Evolutionary conservation across 129 eudicot species (phyloP).

Genomic region (Tagetes patula): DNA sequence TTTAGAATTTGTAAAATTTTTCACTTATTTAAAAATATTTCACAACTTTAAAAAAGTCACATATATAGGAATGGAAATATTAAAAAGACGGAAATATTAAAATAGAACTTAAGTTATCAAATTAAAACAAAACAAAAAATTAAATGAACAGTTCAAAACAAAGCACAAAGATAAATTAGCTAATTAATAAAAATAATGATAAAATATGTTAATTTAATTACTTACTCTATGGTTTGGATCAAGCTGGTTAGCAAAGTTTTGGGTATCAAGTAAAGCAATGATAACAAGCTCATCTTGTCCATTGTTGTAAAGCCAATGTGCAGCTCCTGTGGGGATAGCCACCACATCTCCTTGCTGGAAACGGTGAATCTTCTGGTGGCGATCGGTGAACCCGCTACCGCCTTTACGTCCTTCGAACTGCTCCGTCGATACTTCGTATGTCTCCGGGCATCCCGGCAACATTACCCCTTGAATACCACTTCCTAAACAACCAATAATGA

Average conservation of each 20-base stretch:
- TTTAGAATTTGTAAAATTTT: too few relatives aligned
- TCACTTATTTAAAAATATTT: too few relatives aligned
- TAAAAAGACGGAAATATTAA: too few relatives aligned
- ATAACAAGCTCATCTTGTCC: conserved; percentile 31
- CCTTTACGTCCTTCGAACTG: conserved; percentile 23
- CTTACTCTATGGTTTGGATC: conserved; percentile 36
- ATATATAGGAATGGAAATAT: too few relatives aligned
- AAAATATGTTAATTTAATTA: neutral
- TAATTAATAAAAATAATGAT: neutral
- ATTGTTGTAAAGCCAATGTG: conserved; percentile 42
- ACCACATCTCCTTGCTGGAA: conserved; percentile 38
- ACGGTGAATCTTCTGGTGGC: conserved; percentile 39
- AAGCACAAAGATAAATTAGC: too few relatives aligned
- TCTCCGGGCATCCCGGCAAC: conserved; percentile 71
- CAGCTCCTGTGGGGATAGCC: conserved; percentile 44
- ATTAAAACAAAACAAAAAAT: too few relatives aligned
- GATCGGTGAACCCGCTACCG: conserved; percentile 23
- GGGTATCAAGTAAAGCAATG: conserved; percentile 33
- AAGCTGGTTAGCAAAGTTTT: conserved; percentile 35
- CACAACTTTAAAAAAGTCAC: too few relatives aligned
- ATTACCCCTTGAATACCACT: conserved; percentile 48
- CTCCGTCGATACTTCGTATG: conserved; percentile 43
- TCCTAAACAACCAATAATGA: conserved; percentile 39
- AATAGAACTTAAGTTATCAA: too few relatives aligned
- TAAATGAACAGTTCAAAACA: too few relatives aligned